Conservation (phyloP, 495 filamentous ascomycete species). For the Aspergillus diversus region DNA sequence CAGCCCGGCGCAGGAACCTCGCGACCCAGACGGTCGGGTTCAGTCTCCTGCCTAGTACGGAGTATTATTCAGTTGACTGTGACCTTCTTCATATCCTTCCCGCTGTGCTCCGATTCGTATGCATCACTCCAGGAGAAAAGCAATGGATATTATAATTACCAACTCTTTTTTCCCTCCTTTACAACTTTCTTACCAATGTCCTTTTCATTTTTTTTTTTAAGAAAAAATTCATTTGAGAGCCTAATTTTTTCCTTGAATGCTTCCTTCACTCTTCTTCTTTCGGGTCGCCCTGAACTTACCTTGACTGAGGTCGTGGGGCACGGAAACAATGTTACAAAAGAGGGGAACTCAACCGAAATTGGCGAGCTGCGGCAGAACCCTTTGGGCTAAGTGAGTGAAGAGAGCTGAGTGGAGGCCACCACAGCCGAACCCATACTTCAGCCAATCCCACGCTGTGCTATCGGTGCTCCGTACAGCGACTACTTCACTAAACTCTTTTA, state of each 20-base stretch:
- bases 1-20: conserved; percentile 34
- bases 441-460: conserved; percentile 6
- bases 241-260: background rate
- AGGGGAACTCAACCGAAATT: background rate
- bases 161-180: background rate
- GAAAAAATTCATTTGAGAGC: background rate
- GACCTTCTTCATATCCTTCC: background rate
- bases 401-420: conserved; percentile 3
- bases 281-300: background rate
- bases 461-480: too few species aligned
- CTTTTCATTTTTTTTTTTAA: background rate
- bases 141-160: background rate
- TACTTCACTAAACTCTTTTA: background rate
- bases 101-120: too few species aligned
- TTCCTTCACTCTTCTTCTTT: background rate
- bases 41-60: conserved; percentile 16
- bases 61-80: background rate
- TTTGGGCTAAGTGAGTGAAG: background rate
- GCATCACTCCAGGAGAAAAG: too few species aligned
- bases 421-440: background rate
- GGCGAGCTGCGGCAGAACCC: conserved; percentile 13
- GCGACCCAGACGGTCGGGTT: conserved; percentile 33
- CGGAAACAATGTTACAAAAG: conserved; percentile 10
- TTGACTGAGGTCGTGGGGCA: background rate
- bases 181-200: background rate